These are phyloP conservation scores for Aspergillus cristatus DNA, from an alignment of 495 filamentous ascomycete genomes.

Conservation along the genomic window DNA sequence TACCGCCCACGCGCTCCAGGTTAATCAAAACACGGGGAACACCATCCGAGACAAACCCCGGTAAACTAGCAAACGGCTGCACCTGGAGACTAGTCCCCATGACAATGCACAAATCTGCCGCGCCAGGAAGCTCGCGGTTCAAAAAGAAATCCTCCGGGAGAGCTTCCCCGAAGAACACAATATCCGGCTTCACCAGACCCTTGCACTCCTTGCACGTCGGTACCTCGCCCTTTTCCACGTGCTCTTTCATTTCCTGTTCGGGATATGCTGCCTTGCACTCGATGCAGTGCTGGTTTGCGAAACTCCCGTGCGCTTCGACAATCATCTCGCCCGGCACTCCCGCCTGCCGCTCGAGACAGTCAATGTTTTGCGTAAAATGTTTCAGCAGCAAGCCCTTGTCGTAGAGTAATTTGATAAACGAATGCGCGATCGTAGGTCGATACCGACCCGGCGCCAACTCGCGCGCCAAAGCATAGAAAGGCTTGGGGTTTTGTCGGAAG, in stretches of 20 bases:
- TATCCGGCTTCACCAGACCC: slow-evolving; percentile 90
- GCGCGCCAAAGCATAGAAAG: slow-evolving; percentile 85
- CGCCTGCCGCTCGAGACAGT: slow-evolving; percentile 82
- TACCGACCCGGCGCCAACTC: slow-evolving; percentile 92
- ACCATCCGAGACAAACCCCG: slow-evolving; percentile 46
- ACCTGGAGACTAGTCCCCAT: slow-evolving; percentile 89
- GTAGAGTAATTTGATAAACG: slow-evolving; percentile 66
- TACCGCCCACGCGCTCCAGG: slow-evolving; percentile 67
- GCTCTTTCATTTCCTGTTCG: slow-evolving; percentile 58
- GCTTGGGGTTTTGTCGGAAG: slow-evolving; percentile 73
- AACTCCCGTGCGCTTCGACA: slow-evolving; percentile 91
- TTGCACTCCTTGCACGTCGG: slow-evolving; percentile 63
- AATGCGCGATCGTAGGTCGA: slow-evolving; percentile 74
- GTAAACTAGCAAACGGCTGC: slow-evolving; percentile 81
- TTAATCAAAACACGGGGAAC: slow-evolving; percentile 81
- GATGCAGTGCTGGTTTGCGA: slow-evolving; percentile 81
- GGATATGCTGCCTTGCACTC: slow-evolving; percentile 70
- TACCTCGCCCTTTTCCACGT: slow-evolving; percentile 52
- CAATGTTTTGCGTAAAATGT: slow-evolving; percentile 96
- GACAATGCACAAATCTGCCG: slow-evolving; percentile 75
- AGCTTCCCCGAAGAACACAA: slow-evolving; percentile 92
- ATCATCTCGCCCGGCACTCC: slow-evolving; percentile 75
- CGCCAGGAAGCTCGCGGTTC: slow-evolving; percentile 41
- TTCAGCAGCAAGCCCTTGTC: slow-evolving; percentile 70
- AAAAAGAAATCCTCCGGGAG: slow-evolving; percentile 63